Evolutionary conservation across 2,329 filamentous ascomycete species (phyloP), one percentile per base, ranked within the genome.

Genomic region (Aspergillus tamarii): DNA sequence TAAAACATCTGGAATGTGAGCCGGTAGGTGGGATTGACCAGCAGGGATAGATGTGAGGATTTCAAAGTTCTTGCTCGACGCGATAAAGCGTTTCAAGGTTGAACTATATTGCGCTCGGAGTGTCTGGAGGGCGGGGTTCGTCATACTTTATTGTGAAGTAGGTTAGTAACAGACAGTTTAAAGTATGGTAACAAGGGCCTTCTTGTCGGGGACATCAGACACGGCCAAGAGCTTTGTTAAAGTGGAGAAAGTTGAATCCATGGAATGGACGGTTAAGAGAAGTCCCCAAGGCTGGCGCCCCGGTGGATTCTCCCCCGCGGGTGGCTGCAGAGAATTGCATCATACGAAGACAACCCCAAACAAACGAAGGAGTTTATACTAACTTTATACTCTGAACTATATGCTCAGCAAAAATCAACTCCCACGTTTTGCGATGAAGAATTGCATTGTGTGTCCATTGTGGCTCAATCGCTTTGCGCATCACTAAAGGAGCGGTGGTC

Each of bases 1-100:
- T 59, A 90, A 82, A n/a, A 73, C 69, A n/a, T 70, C 68, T 39
- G 74, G 70, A 57, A 54, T 64, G 46, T 57, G 57, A 53, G 56
- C 66, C 59, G 32, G 63, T 54, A 19, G 68, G 60, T 64, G 41
- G 65, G 64, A 23, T 69, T 61, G 41, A 6, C 54, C 52, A 36
- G 41, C 39, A 46, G 71, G 62, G 12, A 77, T 64, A 6, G 72
- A 71, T 52, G 72, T 69, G 43, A 78, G 60, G 45, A 77, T 60
- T 53, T 79, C 75, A 21, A 81, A 76, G 23, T 70, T 68, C 45
- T 70, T 73, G 16, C 70, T 62, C 7, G 81, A 83, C 5, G 74
- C 68, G 48, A 78, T 74, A 66, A 85, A 85, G 19, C 71, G 68
- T 66, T 81, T 80, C 43, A 85, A 68, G 1, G 80, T 74, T 4